Evolutionary conservation across 768 basidiomycete genomes (phyloP), one percentile per base, ranked within the genome.

Genomic region (Daedaleopsis nitida): DNA sequence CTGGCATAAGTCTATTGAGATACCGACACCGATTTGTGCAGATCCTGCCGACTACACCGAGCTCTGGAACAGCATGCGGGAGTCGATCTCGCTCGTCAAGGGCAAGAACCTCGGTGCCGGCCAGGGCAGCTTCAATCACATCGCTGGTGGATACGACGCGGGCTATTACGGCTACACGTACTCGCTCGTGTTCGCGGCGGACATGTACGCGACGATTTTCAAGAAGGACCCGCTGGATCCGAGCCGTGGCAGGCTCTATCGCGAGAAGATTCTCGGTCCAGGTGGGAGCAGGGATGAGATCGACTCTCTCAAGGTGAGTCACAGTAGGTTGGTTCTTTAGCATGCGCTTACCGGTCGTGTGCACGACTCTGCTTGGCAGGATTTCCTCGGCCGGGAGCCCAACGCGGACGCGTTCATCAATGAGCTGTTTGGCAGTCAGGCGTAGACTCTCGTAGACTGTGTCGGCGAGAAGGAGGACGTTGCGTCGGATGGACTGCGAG

Each of bases 231-330:
- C 92, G 19, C 78, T 95, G 58, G 84, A 88, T 68, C 85, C 89
- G 0, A 75, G 72, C 23, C 82, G 84, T 16, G 92, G 93, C 4
- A 77, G 80, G 63, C 76, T 73, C 24, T 96, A 95, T 71, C 83
- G 92, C 3, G 81, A 89, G 61, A 86, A 86, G 72, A 94, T 96
- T 62, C 79, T 95, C 17, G 73, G 76, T 35, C 82, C 83, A 9
- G 92, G 93, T 24, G 91, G 90, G 27, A 89, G 87, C 64, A 83
- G 88, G 13, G 92, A 95, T 63, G 93, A 94, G 66, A 73, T 86
- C 58, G 87, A 91, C 49, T 88, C 88, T n/a, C 80, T 95, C 59
- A 81, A 88, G 80, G 91, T 87, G 63, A 34, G 74, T 52, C 1
- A 32, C 38, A 14, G 27, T 3, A 32, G 7, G 4, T 32, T 7